Conservation (phyloP, 2,329 filamentous ascomycete species). For the Apiospora kogelbergensis region DNA sequence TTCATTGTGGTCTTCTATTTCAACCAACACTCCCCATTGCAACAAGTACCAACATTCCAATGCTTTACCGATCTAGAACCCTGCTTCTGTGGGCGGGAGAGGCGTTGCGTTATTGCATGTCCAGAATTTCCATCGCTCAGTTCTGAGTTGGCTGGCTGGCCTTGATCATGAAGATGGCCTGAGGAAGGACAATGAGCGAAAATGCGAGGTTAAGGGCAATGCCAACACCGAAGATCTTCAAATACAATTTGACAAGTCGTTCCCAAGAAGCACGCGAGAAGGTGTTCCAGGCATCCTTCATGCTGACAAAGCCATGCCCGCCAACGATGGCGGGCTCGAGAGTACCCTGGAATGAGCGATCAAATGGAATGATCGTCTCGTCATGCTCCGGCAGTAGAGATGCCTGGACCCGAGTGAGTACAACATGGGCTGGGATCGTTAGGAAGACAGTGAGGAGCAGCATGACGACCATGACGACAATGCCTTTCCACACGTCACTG, state of each 20-base stretch:
- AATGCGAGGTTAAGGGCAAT: slow-evolving; percentile 48
- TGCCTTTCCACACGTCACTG: slow-evolving; percentile 44
- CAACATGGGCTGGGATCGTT: slow-evolving; percentile 73
- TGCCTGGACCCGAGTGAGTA: slow-evolving; percentile 81
- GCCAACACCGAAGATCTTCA: slow-evolving; percentile 66
- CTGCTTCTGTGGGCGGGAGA: too few relatives aligned
- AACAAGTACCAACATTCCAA: not conserved
- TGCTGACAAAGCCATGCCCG: slow-evolving; percentile 68
- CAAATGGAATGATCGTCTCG: slow-evolving; percentile 85
- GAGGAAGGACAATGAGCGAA: slow-evolving; percentile 47
- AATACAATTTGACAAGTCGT: slow-evolving; percentile 72
- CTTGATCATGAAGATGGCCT: slow-evolving; percentile 46
- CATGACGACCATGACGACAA: slow-evolving; percentile 45
- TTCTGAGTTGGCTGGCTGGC: slow-evolving; percentile 26
- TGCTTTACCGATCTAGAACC: not conserved
- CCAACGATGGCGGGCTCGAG: slow-evolving; percentile 74
- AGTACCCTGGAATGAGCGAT: slow-evolving; percentile 79
- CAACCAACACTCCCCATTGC: not conserved
- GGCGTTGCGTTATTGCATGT: too few relatives aligned
- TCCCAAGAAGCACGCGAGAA: slow-evolving; percentile 73
- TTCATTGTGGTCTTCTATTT: not conserved
- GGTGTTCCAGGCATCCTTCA: slow-evolving; percentile 76
- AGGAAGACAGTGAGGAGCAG: slow-evolving; percentile 59
- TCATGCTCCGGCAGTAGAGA: slow-evolving; percentile 80
- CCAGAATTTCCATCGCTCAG: slow-evolving; percentile 5